phyloP scores from a whole-genome alignment of 2,329 filamentous ascomycete genomes.

The Fusarium sp. region DNA sequence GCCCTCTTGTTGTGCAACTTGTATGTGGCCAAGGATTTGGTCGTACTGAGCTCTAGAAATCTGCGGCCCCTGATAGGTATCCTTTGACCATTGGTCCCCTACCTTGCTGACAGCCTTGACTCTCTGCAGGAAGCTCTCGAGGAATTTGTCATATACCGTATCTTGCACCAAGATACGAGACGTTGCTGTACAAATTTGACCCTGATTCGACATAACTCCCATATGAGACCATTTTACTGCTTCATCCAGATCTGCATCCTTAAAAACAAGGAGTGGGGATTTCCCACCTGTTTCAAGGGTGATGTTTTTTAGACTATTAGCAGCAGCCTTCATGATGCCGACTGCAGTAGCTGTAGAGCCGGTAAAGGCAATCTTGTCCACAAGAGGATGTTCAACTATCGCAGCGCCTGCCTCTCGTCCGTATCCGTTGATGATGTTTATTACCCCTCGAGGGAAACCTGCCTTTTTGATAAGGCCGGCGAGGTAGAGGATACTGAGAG shows the following conservation, averaged over 20 bases:
- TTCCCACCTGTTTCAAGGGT: constrained; percentile 81
- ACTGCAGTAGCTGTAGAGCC: constrained; percentile 77
- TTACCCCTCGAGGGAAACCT: constrained; percentile 80
- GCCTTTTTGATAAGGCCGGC: constrained; percentile 78
- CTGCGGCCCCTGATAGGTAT: constrained; percentile 59
- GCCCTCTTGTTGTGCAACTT: constrained; percentile 53
- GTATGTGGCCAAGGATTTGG: constrained; percentile 75
- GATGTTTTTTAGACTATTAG: constrained; percentile 77
- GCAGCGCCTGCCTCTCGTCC: constrained; percentile 77
- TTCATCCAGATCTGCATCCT: constrained; percentile 75
- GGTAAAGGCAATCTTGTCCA: constrained; percentile 82
- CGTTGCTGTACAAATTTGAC: constrained; percentile 76
- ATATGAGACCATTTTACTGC: constrained; percentile 74
- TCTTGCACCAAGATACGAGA: constrained; percentile 58
- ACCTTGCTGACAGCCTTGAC: constrained; percentile 65
- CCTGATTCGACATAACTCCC: constrained; percentile 66
- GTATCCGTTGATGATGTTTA: constrained; percentile 79
- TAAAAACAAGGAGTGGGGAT: constrained; percentile 74
- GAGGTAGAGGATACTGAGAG: constrained; percentile 72
- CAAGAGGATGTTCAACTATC: constrained; percentile 72
- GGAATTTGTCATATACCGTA: constrained; percentile 73
- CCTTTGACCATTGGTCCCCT: constrained; percentile 53
- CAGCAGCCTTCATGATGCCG: constrained; percentile 73
- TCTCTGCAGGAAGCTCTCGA: constrained; percentile 81
- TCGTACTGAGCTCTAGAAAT: constrained; percentile 78